These are phyloP conservation scores for Boletales sp. DNA, from an alignment of 768 basidiomycete genomes.

Conservation along the genomic window DNA sequence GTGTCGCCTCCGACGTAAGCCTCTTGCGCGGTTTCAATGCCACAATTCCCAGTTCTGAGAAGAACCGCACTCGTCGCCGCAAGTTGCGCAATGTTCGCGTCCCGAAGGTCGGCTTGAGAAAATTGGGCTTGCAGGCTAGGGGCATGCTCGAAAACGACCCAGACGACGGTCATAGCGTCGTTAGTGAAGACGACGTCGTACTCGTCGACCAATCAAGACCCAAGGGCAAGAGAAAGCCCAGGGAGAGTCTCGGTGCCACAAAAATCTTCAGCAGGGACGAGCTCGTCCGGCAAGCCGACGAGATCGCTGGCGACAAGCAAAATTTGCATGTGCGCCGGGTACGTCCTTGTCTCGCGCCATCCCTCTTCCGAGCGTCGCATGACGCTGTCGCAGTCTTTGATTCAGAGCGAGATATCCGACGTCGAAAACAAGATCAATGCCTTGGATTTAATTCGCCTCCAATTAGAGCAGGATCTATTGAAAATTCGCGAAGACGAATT, in stretches of 20 bases:
- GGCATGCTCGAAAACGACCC: conserved; percentile 58
- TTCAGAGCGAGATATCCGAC: conserved; percentile 84
- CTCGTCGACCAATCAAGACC: conserved; percentile 40
- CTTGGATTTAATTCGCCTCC: conserved; percentile 74
- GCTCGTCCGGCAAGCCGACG: conserved; percentile 74
- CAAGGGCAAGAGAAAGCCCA: conserved; percentile 45
- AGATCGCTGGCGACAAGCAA: conserved; percentile 89
- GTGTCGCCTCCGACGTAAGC: conserved; percentile 69
- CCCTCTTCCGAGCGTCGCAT: conserved; percentile 4
- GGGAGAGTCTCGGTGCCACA: conserved; percentile 64
- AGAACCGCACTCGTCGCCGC: conserved; percentile 68
- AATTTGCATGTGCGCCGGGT: conserved; percentile 88
- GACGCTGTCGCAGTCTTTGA: conserved; percentile 56
- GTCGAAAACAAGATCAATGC: conserved; percentile 88
- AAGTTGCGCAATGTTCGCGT: conserved; percentile 79
- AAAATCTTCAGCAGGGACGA: conserved; percentile 83
- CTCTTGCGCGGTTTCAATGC: conserved; percentile 91
- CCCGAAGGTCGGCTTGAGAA: conserved; percentile 73
- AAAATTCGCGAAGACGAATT: conserved; percentile 92
- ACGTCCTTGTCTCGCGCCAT: conserved; percentile 10
- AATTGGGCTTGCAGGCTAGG: conserved; percentile 72
- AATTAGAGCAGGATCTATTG: conserved; percentile 78
- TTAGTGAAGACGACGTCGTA: conserved; percentile 77
- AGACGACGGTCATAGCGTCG: conserved; percentile 55
- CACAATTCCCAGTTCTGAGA: conserved; percentile 87